Evolutionary conservation across 2,329 filamentous ascomycete species (phyloP).

Genomic region (Didymellaceae sp.): DNA sequence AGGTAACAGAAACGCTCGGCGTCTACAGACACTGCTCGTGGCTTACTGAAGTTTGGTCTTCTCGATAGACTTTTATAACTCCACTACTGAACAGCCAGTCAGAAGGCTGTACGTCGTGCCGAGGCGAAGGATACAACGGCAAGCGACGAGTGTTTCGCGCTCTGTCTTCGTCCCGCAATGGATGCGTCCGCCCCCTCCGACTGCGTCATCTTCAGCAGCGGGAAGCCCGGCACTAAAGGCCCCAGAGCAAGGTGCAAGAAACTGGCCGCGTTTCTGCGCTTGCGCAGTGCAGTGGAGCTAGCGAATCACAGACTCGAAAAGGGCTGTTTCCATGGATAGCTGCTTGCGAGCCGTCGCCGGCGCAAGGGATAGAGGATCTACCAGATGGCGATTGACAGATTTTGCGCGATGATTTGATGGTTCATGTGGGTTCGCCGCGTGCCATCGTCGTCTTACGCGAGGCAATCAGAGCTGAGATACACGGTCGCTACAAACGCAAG

Average conservation of each 20-base stretch:
- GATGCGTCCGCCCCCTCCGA: conserved; percentile 40
- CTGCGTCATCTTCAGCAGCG: conserved; percentile 36
- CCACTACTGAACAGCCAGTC: conserved; percentile 20
- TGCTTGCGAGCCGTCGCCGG: conserved; percentile 27
- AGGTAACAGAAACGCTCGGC: conserved; percentile 19
- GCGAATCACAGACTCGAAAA: conserved; percentile 31
- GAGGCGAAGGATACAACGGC: conserved; percentile 25
- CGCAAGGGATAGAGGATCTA: conserved; percentile 36
- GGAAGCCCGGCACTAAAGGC: conserved; percentile 38
- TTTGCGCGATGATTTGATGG: conserved; percentile 37
- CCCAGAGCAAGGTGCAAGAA: conserved; percentile 17
- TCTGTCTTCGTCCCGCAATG: conserved; percentile 27
- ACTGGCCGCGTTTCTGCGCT: conserved; percentile 24
- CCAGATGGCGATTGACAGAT: conserved; percentile 36
- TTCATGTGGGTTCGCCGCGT: conserved; percentile 30
- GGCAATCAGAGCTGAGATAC: conserved; percentile 32
- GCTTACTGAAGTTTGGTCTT: conserved; percentile 12
- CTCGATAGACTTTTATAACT: conserved; percentile 5
- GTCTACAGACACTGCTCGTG: conserved; percentile 22
- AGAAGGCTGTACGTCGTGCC: conserved; percentile 20
- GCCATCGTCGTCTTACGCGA: conserved; percentile 26
- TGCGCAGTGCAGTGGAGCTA: conserved; percentile 15
- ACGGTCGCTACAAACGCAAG: conserved; percentile 17
- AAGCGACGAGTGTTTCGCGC: conserved; percentile 30
- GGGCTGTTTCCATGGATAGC: conserved; percentile 26